Conservation (phyloP, 768 basidiomycete species). For the Hydnomerulius pinastri region DNA sequence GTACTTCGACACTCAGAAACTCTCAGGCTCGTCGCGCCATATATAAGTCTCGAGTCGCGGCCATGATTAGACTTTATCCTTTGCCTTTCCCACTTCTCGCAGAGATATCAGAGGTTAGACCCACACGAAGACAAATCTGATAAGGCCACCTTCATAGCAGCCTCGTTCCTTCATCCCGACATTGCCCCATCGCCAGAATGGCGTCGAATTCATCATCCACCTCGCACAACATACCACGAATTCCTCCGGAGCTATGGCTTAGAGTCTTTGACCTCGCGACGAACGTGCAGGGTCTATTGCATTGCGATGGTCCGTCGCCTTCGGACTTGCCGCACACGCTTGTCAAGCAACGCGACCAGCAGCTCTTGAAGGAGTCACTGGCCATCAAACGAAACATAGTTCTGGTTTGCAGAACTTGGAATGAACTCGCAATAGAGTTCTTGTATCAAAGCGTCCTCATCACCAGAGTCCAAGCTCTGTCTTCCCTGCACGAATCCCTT, state of each 20-base stretch:
- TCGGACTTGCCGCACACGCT: slow-evolving; percentile 23
- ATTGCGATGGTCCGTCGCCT: slow-evolving; percentile 6
- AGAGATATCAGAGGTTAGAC: neutral
- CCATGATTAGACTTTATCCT: neutral
- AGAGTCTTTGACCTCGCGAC: slow-evolving; percentile 25
- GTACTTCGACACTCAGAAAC: neutral
- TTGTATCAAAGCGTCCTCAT: slow-evolving; percentile 26
- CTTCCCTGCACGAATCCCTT: slow-evolving; percentile 16
- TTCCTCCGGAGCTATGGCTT: slow-evolving; percentile 34
- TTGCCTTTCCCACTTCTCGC: slow-evolving; percentile 3
- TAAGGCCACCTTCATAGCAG: neutral
- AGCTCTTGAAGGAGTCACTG: slow-evolving; percentile 21
- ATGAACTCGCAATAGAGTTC: slow-evolving; percentile 19
- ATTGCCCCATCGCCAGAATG: slow-evolving; percentile 9
- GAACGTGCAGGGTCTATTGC: slow-evolving; percentile 10
- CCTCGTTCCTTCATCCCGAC: neutral
- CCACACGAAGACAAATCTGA: neutral
- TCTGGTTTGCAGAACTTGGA: slow-evolving; percentile 29
- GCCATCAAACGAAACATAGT: slow-evolving; percentile 20
- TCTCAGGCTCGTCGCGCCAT: slow-evolving; percentile 17
- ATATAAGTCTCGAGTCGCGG: slow-evolving; percentile 8
- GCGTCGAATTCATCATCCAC: neutral
- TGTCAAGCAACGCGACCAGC: slow-evolving; percentile 16
- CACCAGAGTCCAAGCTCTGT: slow-evolving; percentile 17
- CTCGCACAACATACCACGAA: neutral